Evolutionary conservation across 148 eudicot genomes (phyloP).

Genomic region (Drosera capensis): DNA sequence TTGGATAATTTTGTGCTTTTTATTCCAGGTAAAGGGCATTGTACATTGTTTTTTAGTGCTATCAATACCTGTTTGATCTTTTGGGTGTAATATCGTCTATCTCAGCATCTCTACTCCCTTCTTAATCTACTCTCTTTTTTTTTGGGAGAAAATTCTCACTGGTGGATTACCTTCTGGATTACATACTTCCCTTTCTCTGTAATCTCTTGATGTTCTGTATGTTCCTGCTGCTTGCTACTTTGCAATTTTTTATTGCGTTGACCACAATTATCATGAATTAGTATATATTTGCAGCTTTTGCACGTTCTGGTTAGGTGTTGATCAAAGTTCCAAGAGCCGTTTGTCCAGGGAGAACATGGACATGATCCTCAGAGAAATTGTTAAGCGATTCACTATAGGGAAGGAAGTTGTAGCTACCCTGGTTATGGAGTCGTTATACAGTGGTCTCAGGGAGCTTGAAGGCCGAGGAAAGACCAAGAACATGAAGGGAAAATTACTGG

Average conservation of each 20-base stretch:
- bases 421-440: slow-evolving; percentile 90
- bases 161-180: too few relatives aligned
- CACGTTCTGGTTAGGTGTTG: slow-evolving; percentile 77
- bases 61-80: too few relatives aligned
- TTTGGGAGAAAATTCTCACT: too few relatives aligned
- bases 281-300: slow-evolving; percentile 46
- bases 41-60: too few relatives aligned
- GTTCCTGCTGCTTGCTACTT: neutral
- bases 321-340: slow-evolving; percentile 53
- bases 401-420: slow-evolving; percentile 93
- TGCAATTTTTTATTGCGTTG: neutral
- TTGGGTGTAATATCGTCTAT: too few relatives aligned
- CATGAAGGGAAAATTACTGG: slow-evolving; percentile 36
- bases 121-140: too few relatives aligned
- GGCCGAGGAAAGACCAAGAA: slow-evolving; percentile 55
- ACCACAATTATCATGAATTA: neutral
- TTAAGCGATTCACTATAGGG: slow-evolving; percentile 76
- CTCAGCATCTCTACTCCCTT: too few relatives aligned
- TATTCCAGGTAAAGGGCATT: too few relatives aligned
- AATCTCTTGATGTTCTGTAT: too few relatives aligned
- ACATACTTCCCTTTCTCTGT: too few relatives aligned
- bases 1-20: too few relatives aligned
- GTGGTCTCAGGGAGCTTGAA: slow-evolving; percentile 93
- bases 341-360: slow-evolving; percentile 85
- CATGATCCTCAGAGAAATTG: slow-evolving; percentile 58